Evolutionary conservation across 2,329 filamentous ascomycete species (phyloP), one percentile per base, ranked within the genome.

Genomic region (Penicillium sumatraense): DNA sequence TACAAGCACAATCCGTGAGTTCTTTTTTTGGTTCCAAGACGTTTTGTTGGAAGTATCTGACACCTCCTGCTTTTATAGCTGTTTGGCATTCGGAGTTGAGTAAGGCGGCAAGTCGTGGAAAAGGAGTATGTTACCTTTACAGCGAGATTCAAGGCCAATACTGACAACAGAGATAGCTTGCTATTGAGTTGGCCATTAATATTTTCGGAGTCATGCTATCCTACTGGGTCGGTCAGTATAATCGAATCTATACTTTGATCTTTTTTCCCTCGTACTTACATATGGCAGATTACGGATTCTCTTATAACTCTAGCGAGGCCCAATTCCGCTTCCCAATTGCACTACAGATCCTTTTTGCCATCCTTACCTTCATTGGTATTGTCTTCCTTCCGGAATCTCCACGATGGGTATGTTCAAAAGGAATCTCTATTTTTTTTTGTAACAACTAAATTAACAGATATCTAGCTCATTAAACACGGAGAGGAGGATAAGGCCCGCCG

Each of bases 321-420:
- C 65, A 69, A n/a, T 73, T 71, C 49, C 64, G 70, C 9, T 70
- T 72, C 35, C 70, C 70, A 3, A 66, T 72, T 16, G 70, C 69
- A 10, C 54, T 72, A 2, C 70, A 72, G 56, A 69, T 70, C n/a
- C 51, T 70, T 11, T 72, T 71, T 36, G 61, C 68, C 9, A 55
- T 71, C 4, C 5, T 64, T 27, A 69, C 68, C 7, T 64, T 72
- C 11, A 11, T 63, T 11, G 60, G 61, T 2, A 33, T 66, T 10
- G 61, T 70, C 11, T 73, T 73, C 53, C 71, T 80, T 52, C 78
- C 78, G 1, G 77, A 80, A 62, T 78, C 76, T 1, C 77, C 78
- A 13, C 71, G 76, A 56, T 80, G 73, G 59, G 52, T 60, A 46
- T 10, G 50, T 53, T 10, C n/a, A n/a, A 40, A 26, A 40, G 3